Evolutionary conservation across 805 yeast species (phyloP).

Genomic region (Kurtzmaniella cleridarum): DNA sequence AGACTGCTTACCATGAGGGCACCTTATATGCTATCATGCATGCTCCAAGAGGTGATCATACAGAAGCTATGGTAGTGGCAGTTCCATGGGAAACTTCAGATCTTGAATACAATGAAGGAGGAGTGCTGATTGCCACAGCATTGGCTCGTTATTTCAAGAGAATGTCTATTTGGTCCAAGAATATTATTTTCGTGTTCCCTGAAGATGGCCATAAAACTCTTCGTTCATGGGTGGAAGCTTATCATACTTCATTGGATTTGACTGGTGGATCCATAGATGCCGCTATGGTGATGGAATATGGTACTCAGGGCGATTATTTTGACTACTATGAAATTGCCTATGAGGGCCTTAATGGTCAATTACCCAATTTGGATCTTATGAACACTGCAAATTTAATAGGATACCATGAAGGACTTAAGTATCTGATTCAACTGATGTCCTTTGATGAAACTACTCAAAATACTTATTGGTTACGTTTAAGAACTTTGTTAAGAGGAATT

Average conservation of each 20-base stretch:
- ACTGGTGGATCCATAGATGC: conserved; percentile 95
- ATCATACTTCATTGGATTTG: conserved; percentile 75
- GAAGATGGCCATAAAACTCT: conserved; percentile 63
- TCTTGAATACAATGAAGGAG: conserved; percentile 68
- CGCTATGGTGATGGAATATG: conserved; percentile 79
- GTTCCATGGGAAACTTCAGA: conserved; percentile 82
- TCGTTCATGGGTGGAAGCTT: conserved; percentile 89
- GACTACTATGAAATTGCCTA: conserved; percentile 70
- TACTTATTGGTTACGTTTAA: conserved; percentile 51
- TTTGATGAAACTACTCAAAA: conserved; percentile 40
- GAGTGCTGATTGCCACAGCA: conserved; percentile 65
- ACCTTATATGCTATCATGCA: conserved; percentile 76
- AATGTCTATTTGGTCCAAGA: conserved; percentile 94
- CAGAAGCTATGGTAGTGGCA: conserved; percentile 87
- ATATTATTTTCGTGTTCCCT: conserved; percentile 80
- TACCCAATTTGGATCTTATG: conserved; percentile 87
- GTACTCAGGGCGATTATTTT: conserved; percentile 60
- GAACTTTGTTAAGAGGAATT: conserved; percentile 61
- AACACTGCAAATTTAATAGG: conserved; percentile 74
- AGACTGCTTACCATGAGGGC: conserved; percentile 44
- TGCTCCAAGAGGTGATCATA: conserved; percentile 93
- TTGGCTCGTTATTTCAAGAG: conserved; percentile 75
- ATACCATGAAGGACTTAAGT: conserved; percentile 69
- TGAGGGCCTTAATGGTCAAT: conserved; percentile 90
- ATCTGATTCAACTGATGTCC: conserved; percentile 59